A percentile compares a stretch with the other conserved stretches of the same genome.
Conservation (phyloP, 2,329 filamentous ascomycete genomes). For the Penicillium rolfsii region DNA sequence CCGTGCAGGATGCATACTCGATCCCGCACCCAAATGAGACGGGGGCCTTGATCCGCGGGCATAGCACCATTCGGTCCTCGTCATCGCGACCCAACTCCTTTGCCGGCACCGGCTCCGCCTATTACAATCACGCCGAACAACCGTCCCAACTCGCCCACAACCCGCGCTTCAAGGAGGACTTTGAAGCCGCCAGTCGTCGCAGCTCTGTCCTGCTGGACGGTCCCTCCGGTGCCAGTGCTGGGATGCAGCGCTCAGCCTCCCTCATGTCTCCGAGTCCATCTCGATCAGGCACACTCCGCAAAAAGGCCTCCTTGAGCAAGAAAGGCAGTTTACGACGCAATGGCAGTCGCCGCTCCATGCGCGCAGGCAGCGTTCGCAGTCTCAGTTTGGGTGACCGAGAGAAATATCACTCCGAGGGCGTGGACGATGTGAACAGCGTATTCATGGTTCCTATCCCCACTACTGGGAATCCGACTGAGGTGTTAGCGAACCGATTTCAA, state of each 20-base stretch:
- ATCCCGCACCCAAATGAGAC: constrained; percentile 37
- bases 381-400: constrained; percentile 70
- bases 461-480: constrained; percentile 81
- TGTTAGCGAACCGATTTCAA: constrained; percentile 85
- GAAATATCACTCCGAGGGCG: constrained; percentile 49
- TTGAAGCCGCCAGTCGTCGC: constrained; percentile 40
- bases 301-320: constrained; percentile 78
- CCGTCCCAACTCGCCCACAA: constrained; percentile 39
- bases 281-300: constrained; percentile 78
- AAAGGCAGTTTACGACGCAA: constrained; percentile 76
- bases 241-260: constrained; percentile 46
- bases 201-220: constrained; percentile 40
- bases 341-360: constrained; percentile 77
- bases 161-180: constrained; percentile 46
- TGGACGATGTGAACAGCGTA: constrained; percentile 73
- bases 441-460: constrained; percentile 91
- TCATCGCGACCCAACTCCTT: constrained; percentile 48
- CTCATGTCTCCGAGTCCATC: constrained; percentile 48
- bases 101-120: constrained; percentile 40
- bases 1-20: constrained; percentile 45
- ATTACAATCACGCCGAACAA: constrained; percentile 39
- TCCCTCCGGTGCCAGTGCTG: constrained; percentile 21
- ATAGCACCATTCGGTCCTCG: constrained; percentile 34
- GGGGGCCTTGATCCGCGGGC: constrained; percentile 37
- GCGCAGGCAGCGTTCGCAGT: constrained; percentile 84